phyloP scores from a whole-genome alignment of 2,329 filamentous ascomycete species.

The Xylaria hypoxylon region DNA sequence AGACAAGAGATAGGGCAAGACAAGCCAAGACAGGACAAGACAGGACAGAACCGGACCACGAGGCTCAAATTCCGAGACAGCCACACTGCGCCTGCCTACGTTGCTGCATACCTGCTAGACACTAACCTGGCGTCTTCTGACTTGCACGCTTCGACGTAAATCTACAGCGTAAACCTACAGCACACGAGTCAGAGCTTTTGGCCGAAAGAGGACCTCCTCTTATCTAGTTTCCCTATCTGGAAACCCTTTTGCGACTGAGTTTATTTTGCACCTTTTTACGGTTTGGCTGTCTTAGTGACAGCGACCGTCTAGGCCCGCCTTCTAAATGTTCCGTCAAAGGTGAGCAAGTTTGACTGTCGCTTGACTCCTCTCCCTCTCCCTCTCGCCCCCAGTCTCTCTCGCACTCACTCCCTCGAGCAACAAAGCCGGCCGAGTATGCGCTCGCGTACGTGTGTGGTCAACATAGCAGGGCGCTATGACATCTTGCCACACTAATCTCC shows the following conservation, averaged over 20 bases:
- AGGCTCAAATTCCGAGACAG: slow-evolving; percentile 5
- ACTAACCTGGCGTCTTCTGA: background rate
- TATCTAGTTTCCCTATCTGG: slow-evolving; percentile 16
- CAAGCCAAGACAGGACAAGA: background rate
- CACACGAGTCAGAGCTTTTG: slow-evolving; percentile 14
- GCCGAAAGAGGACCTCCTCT: slow-evolving; percentile 31
- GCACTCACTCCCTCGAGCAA: slow-evolving; percentile 4
- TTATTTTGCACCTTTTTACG: slow-evolving; percentile 42
- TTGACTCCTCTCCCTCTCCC: background rate
- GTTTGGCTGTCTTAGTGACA: slow-evolving; percentile 49
- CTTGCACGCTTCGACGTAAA: background rate
- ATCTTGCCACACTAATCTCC: background rate
- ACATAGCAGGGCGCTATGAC: background rate
- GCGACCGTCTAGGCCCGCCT: slow-evolving; percentile 40
- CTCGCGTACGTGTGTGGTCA: background rate
- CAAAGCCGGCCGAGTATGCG: background rate
- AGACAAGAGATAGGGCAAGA: background rate
- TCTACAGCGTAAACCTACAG: slow-evolving; percentile 9
- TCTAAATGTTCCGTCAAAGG: slow-evolving; percentile 52
- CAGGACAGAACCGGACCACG: background rate
- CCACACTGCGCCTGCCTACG: slow-evolving; percentile 4
- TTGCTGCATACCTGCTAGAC: slow-evolving; percentile 7
- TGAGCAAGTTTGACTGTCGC: slow-evolving; percentile 38
- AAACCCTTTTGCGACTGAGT: background rate
- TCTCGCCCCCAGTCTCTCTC: background rate